Evolutionary conservation across 495 filamentous ascomycete genomes (phyloP).

Genomic region (Trichoderma gamsii): DNA sequence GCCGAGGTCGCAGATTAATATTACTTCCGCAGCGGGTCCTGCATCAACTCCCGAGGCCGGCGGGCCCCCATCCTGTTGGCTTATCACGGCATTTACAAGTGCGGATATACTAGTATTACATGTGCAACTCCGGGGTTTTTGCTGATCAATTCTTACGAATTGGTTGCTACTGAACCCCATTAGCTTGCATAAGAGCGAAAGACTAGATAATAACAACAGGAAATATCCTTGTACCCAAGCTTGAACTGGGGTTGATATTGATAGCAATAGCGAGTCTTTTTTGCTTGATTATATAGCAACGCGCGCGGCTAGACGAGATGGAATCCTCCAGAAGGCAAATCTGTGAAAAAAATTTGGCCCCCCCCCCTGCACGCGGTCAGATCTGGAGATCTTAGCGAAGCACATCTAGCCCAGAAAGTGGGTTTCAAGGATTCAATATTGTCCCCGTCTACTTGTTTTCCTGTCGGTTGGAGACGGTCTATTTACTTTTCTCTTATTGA

Average conservation of each 20-base stretch:
- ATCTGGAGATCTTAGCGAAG: slow-evolving; percentile 10
- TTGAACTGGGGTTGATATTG: too few relatives aligned
- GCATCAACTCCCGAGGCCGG: neutral
- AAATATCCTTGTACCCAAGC: too few relatives aligned
- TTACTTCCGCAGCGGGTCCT: slow-evolving; percentile 3
- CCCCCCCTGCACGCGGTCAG: neutral
- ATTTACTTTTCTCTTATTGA: too few relatives aligned
- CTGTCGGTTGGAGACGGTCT: too few relatives aligned
- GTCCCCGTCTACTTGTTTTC: neutral
- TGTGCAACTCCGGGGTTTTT: neutral
- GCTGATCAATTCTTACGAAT: slow-evolving; percentile 2
- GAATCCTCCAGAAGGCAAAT: slow-evolving; percentile 1
- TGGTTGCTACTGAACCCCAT: too few relatives aligned
- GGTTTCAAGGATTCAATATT: neutral
- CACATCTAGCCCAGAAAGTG: neutral
- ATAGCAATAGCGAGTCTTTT: neutral
- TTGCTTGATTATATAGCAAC: neutral
- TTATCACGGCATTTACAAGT: neutral
- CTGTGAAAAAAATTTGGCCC: neutral
- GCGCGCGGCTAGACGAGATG: neutral
- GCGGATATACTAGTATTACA: neutral
- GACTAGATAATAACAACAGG: neutral
- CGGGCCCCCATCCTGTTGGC: neutral
- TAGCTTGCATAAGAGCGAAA: neutral
- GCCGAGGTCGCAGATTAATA: neutral